A percentile compares a stretch with the other conserved stretches of the same genome.
phyloP scores from a whole-genome alignment of 1,284 basidiomycete genomes.

The Ustilago sp. region DNA sequence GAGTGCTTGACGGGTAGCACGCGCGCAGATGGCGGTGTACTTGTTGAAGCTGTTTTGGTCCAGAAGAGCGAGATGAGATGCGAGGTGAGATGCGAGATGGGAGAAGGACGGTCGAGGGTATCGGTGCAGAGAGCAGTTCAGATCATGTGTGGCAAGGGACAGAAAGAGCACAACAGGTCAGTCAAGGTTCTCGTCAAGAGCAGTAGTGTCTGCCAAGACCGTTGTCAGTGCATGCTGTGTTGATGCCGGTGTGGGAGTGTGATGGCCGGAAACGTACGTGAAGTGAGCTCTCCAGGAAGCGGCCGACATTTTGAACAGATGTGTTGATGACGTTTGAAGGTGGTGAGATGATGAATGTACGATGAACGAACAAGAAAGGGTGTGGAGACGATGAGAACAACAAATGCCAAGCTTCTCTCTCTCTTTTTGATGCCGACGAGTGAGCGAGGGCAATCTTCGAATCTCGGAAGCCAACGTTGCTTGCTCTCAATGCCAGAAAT shows the following conservation, averaged over 20 bases:
- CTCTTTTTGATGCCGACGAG: conserved; percentile 10
- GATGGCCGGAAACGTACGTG: conserved; percentile 53
- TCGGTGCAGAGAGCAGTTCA: background rate
- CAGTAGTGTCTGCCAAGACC: background rate
- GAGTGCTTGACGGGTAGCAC: conserved; percentile 70
- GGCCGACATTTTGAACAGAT: conserved; percentile 51
- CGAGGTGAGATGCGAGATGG: background rate
- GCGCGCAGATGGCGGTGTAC: conserved; percentile 70
- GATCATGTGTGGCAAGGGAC: background rate
- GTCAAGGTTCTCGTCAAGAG: conserved; percentile 9
- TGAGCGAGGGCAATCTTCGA: conserved; percentile 9
- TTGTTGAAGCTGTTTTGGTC: conserved; percentile 71
- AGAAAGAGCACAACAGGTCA: background rate
- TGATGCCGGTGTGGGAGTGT: background rate
- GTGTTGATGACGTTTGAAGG: conserved; percentile 14
- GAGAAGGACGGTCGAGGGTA: background rate
- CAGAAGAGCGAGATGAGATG: background rate
- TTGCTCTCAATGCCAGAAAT: background rate
- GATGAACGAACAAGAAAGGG: conserved; percentile 7
- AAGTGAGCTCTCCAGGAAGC: conserved; percentile 67
- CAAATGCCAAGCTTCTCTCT: conserved; percentile 1
- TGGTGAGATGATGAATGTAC: conserved; percentile 5
- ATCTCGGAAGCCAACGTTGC: conserved; percentile 40
- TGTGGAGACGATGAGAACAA: conserved; percentile 21
- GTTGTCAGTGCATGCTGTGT: background rate